A percentile compares a stretch with the other conserved stretches of the same genome.
These are phyloP conservation scores for Chlorella sp. DNA, from an alignment of 139 green algal genomes.

Conservation along the genomic window DNA sequence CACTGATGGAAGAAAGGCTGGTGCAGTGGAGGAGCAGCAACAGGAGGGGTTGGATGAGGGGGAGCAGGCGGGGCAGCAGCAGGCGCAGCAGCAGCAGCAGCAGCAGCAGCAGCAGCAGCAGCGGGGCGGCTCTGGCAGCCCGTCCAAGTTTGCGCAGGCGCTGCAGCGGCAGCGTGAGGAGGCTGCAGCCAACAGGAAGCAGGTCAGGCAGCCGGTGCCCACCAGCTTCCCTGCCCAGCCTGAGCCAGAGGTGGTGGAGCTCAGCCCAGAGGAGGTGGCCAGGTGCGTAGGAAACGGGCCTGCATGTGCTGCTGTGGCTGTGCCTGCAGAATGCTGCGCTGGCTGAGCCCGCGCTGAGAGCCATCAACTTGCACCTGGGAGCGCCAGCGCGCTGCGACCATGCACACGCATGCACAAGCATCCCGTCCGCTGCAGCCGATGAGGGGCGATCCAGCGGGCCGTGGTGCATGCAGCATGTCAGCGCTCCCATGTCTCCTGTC, in stretches of 20 bases:
- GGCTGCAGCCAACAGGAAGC: not conserved
- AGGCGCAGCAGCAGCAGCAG: too few relatives aligned
- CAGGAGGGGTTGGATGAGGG: not conserved
- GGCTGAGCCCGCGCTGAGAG: too few relatives aligned
- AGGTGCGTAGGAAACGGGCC: not conserved
- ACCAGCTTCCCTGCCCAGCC: not conserved
- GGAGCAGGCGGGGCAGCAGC: not conserved
- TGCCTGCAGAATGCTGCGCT: not conserved
- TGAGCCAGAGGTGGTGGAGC: slow-evolving; percentile 15
- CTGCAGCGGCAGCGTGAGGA: slow-evolving; percentile 18
- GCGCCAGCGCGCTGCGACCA: not conserved
- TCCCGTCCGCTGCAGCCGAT: not conserved
- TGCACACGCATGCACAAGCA: not conserved
- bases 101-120: not conserved
- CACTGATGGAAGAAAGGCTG: too few relatives aligned
- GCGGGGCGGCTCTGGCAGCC: not conserved
- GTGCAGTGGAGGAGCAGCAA: not conserved
- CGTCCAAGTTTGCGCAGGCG: not conserved
- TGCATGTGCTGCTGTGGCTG: not conserved
- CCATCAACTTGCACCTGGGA: not conserved
- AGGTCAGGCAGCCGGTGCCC: not conserved
- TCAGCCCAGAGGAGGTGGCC: slow-evolving; percentile 13
- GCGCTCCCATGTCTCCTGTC: too few relatives aligned
- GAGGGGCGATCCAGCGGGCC: too few relatives aligned
- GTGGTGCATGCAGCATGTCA: too few relatives aligned